These are phyloP conservation scores for Ambrosia trifida DNA, from an alignment of 129 eudicot species.

Conservation along the genomic window DNA sequence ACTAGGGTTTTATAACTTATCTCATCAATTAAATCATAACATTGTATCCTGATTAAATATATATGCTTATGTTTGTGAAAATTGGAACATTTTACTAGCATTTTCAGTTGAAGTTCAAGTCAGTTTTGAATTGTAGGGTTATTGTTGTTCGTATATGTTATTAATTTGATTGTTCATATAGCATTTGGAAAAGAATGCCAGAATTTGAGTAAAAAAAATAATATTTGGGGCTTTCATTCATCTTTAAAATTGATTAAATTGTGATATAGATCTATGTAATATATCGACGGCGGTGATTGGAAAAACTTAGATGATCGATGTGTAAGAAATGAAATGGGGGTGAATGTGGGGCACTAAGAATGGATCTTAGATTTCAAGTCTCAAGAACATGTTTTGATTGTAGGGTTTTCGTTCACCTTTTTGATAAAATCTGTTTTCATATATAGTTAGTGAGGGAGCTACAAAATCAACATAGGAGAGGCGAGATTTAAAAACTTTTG, in stretches of 20 bases:
- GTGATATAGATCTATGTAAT: constrained; percentile 14
- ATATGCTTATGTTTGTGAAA: constrained; percentile 13
- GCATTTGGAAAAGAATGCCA: constrained; percentile 2
- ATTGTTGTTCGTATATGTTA: not conserved
- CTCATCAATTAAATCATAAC: not conserved
- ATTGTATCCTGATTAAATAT: constrained; percentile 11
- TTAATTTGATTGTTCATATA: not conserved
- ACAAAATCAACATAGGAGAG: not conserved
- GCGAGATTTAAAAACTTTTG: not conserved
- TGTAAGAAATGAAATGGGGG: not conserved
- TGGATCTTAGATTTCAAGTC: not conserved
- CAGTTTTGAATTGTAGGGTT: not conserved
- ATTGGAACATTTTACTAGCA: constrained; percentile 19
- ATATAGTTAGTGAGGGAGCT: not conserved
- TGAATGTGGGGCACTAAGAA: not conserved
- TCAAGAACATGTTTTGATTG: not conserved
- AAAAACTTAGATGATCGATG: constrained; percentile 4
- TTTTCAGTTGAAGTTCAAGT: not conserved
- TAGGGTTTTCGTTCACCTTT: constrained; percentile 1
- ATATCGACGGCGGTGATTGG: not conserved
- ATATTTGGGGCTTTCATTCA: not conserved
- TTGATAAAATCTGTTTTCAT: not conserved
- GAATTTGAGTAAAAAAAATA: not conserved
- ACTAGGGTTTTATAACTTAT: no score
- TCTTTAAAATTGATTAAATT: not conserved